Evolutionary conservation across 192 early-diverging fungal species (phyloP).

Genomic region (Podila epicladia): DNA sequence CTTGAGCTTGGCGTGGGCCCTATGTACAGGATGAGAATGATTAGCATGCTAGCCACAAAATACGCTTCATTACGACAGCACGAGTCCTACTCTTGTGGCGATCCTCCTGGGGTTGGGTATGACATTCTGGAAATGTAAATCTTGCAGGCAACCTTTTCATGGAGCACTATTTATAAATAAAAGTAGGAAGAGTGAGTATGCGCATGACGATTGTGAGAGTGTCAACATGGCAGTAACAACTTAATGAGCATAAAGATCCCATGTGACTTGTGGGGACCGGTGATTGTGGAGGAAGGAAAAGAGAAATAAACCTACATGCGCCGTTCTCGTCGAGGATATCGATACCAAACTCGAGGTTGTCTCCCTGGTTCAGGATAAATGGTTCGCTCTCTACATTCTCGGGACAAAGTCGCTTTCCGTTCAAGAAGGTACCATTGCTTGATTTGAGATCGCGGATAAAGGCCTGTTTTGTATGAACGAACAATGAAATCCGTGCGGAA

Average conservation of each 20-base stretch:
- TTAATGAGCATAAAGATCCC: background rate
- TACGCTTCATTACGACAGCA: background rate
- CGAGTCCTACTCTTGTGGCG: constrained; percentile 34
- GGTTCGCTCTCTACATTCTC: constrained; percentile 71
- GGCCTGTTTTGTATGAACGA: constrained; percentile 49
- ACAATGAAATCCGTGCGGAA: background rate
- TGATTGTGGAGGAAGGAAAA: background rate
- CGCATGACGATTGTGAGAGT: no score
- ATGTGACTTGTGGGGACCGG: no score
- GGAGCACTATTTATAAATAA: constrained; percentile 26
- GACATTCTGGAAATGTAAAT: constrained; percentile 40
- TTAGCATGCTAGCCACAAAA: background rate
- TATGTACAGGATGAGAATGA: background rate
- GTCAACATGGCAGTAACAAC: background rate
- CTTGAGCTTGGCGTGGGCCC: constrained; percentile 38
- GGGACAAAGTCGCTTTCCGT: constrained; percentile 71
- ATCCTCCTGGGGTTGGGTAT: constrained; percentile 31
- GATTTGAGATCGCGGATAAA: constrained; percentile 80
- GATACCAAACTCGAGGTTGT: constrained; percentile 80
- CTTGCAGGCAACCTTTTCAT: constrained; percentile 51
- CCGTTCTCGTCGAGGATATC: constrained; percentile 83
- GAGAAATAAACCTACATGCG: constrained; percentile 50
- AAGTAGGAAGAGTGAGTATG: background rate
- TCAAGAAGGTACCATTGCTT: constrained; percentile 86
- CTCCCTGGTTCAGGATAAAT: constrained; percentile 66